Evolutionary conservation across 805 yeast genomes (phyloP), one percentile per base, ranked within the genome.

Genomic region (Candida boidinii): DNA sequence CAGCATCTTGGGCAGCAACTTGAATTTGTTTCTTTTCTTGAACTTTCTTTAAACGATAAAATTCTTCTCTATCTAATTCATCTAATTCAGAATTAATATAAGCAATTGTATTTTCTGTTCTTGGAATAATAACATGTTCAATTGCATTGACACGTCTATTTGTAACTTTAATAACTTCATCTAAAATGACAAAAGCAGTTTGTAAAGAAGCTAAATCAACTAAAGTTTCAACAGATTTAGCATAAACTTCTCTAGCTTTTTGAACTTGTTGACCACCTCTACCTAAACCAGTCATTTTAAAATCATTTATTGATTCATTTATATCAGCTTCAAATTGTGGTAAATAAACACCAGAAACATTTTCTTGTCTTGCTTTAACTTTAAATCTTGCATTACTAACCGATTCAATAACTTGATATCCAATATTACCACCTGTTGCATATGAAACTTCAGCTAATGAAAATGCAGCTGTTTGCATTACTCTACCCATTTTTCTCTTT

Each of bases 191-290:
- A 56, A 90, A 90, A 2, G 97, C 97, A 5, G 97, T 90, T 58
- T 90, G 98, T 51, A 92, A 66, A 10, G 96, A 86, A 0, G 98
- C 98, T 45, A 90, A 70, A 54, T 87, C 96, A 21, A 90, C 96
- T 42, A 90, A 70, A 0, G 96, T 87, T 60, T 92, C 97, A n/a
- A 92, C 96, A 11, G 96, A 95, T 51, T 79, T 84, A 23, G 96
- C 79, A 59, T 92, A 92, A 17, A 92, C 95, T 44, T 74, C 73
- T 60, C 88, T 87, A 36, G 97, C 96, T 58, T 80, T 81, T 59
- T 84, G 95, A 34, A 90, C 94, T 57, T 90, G 97, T 61, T 90
- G 97, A 43, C 98, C 97, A 61, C 98, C 98, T 58, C 96, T 74
- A 32, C 98, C 98, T 45, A 90, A 69, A 47, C 98, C 98, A 5